These are phyloP conservation scores for Stachybotrys chartarum DNA, from an alignment of 2,329 filamentous ascomycete species.

Conservation along the genomic window DNA sequence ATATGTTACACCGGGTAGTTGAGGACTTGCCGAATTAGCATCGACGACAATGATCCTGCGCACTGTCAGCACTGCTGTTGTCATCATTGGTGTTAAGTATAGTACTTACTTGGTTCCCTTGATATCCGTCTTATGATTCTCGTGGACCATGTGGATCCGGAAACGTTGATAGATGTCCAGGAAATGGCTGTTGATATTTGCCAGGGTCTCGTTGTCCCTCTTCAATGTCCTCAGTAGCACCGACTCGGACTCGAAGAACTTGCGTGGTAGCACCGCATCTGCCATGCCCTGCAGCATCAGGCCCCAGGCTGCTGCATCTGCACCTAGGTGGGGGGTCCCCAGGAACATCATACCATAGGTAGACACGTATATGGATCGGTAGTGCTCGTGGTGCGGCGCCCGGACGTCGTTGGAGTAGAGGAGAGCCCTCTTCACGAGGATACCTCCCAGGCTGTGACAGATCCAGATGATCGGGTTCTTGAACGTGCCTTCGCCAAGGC, in stretches of 20 bases:
- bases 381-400: slow-evolving; percentile 52
- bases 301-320: slow-evolving; percentile 62
- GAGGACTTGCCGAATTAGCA: slow-evolving; percentile 60
- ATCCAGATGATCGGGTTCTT: slow-evolving; percentile 69
- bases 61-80: neutral
- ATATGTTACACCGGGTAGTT: slow-evolving; percentile 61
- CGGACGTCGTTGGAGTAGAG: slow-evolving; percentile 58
- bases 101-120: slow-evolving; percentile 48
- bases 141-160: slow-evolving; percentile 69
- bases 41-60: slow-evolving; percentile 57
- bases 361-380: slow-evolving; percentile 63
- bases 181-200: slow-evolving; percentile 68
- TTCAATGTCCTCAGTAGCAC: slow-evolving; percentile 65
- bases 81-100: neutral
- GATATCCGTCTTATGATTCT: slow-evolving; percentile 64
- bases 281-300: slow-evolving; percentile 61
- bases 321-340: slow-evolving; percentile 68
- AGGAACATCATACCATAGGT: slow-evolving; percentile 73
- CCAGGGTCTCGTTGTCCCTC: slow-evolving; percentile 64
- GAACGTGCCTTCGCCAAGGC: slow-evolving; percentile 48
- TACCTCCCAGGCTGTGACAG: slow-evolving; percentile 66
- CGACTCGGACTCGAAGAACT: slow-evolving; percentile 59
- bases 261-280: slow-evolving; percentile 55
- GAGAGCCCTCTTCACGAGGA: slow-evolving; percentile 63
- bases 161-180: slow-evolving; percentile 64